Evolutionary conservation across 352 stramenopile species (phyloP), one percentile per base, ranked within the genome.

Genomic region (Phytophthora quininea): DNA sequence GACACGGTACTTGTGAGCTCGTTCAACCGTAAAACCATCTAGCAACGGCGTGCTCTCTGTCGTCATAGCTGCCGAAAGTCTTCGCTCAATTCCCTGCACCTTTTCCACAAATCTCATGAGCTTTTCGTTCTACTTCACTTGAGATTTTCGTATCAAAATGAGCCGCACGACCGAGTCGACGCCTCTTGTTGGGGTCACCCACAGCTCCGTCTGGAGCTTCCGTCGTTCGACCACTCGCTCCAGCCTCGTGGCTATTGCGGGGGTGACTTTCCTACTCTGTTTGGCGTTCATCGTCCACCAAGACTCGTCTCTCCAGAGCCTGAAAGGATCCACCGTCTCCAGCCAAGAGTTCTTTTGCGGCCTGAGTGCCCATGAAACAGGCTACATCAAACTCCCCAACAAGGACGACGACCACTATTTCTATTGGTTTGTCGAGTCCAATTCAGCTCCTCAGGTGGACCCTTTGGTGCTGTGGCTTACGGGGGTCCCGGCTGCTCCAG

Each of bases 381-480:
- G 76, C 0, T 86, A 89, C 54, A 74, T 89, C 9, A 80, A 84
- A 48, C 54, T 89, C 15, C 65, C 78, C 14, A 82, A 87, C 60
- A 80, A 73, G 51, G 43, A 73, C 15, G 77, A 86, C 38, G 74
- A 88, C 54, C 64, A 85, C 31, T 91, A 89, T 64, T 91, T 91
- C 65, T 91, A 89, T 57, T 91, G 82, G 82, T 86, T 86, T 54
- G 74, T 86, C 1, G 66, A 85, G 58, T 89, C 82, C 4, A 70
- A 65, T n/a, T 66, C 49, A 10, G 49, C 63, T 4, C 68, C 74
- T 3, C 24, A 64, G 29, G 69, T 61, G 19, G 84, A 87, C 40
- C 84, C 84, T 24, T 59, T 92, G 9, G 70, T 92, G 15, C 69
- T 92, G 4, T 92, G 84, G 84, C 67, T 92, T n/a, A 88, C 79